Conservation (phyloP, 2,329 filamentous ascomycete species). For the Colletotrichum sojae region DNA sequence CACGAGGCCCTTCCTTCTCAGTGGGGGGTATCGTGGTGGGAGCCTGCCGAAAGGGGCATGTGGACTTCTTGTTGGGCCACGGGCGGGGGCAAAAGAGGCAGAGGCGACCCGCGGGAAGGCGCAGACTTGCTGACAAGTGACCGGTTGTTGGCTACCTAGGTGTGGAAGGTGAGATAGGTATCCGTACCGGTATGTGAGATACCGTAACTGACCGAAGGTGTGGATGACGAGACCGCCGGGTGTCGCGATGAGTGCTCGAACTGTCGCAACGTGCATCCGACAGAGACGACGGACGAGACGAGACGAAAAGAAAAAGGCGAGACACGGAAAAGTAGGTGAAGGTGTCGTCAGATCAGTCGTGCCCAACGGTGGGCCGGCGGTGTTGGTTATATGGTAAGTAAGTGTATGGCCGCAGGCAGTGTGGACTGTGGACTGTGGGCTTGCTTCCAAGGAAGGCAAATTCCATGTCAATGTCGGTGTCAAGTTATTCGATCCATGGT, state of each 20-base stretch:
- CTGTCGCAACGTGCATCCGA: too few species aligned
- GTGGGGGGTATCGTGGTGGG: conserved; percentile 1
- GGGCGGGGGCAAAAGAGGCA: not conserved
- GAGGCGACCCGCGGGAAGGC: conserved; percentile 6
- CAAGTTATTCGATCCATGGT: conserved; percentile 28
- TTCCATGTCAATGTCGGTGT: conserved; percentile 3
- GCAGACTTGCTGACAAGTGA: conserved; percentile 14
- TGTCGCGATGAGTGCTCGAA: not conserved
- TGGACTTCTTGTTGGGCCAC: not conserved
- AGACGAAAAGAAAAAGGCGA: conserved; percentile 8
- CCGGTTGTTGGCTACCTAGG: conserved; percentile 1
- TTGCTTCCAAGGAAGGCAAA: not conserved
- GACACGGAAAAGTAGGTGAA: conserved; percentile 19
- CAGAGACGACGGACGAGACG: not conserved
- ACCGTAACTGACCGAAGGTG: conserved; percentile 21
- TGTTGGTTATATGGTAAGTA: conserved; percentile 25
- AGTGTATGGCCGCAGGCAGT: not conserved
- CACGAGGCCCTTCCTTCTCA: conserved; percentile 4
- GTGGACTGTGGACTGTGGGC: too few species aligned
- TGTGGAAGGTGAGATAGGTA: not conserved
- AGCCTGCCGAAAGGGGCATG: conserved; percentile 18
- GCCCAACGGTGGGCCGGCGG: conserved; percentile 6
- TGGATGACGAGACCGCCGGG: conserved; percentile 3
- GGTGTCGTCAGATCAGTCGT: conserved; percentile 7
- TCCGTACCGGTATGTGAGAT: too few species aligned